A percentile compares a stretch with the other conserved stretches of the same genome.
Conservation (phyloP, 306 rosid species). For the Lupinus albus region DNA sequence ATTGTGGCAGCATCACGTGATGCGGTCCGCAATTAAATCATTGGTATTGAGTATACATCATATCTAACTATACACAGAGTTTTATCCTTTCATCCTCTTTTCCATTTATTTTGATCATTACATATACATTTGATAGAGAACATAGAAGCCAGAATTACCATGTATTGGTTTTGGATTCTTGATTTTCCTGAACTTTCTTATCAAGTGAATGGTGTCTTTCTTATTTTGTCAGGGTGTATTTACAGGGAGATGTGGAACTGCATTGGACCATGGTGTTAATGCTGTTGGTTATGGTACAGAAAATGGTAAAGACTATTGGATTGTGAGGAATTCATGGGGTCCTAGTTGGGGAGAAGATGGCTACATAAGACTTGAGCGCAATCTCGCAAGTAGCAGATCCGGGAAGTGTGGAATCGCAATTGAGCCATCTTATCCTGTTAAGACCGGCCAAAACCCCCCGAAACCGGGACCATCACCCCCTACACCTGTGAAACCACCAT, state of each 20-base stretch:
- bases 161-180: not conserved
- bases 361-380: conserved; percentile 76
- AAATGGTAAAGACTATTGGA: conserved; percentile 78
- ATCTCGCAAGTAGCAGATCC: conserved; percentile 43
- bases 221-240: conserved; percentile 68
- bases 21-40: no score
- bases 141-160: not conserved
- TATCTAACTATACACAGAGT: not conserved
- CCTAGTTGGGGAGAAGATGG: conserved; percentile 81
- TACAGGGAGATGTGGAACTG: conserved; percentile 75
- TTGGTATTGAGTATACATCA: no score
- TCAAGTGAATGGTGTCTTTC: not conserved
- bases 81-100: not conserved
- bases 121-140: not conserved
- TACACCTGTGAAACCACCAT: conserved; percentile 76
- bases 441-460: conserved; percentile 79
- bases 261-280: conserved; percentile 83
- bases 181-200: not conserved
- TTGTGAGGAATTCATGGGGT: conserved; percentile 95
- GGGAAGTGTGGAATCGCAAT: conserved; percentile 94
- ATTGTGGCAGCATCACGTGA: no score
- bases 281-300: conserved; percentile 88
- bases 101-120: not conserved
- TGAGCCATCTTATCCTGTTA: conserved; percentile 85
- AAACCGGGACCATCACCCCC: conserved; percentile 97